Conservation (phyloP, 1,284 basidiomycete genomes). For the Cutaneotrichosporon cavernicola region DNA sequence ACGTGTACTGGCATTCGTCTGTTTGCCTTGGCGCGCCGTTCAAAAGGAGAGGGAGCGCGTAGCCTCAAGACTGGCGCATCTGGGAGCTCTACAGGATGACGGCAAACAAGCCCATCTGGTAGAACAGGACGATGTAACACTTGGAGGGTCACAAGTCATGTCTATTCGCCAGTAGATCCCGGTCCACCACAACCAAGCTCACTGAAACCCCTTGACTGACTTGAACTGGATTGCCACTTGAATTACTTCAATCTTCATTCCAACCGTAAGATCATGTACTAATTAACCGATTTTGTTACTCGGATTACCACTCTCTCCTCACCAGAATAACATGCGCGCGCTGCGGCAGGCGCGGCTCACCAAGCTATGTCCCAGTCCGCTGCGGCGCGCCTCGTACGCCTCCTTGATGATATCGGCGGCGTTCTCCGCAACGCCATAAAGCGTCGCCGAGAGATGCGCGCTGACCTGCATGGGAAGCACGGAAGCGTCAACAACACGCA, state of each 20-base stretch:
- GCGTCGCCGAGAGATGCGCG: slow-evolving; percentile 54
- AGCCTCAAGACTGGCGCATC: too few relatives aligned
- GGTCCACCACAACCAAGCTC: too few relatives aligned
- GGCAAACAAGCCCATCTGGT: too few relatives aligned
- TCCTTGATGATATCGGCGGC: slow-evolving; percentile 62
- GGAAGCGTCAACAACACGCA: slow-evolving; percentile 55
- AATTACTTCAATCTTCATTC: background rate
- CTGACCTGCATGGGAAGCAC: slow-evolving; percentile 54
- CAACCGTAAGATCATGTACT: background rate
- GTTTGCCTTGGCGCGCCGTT: too few relatives aligned
- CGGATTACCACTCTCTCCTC: background rate
- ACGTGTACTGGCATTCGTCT: too few relatives aligned
- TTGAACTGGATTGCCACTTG: too few relatives aligned
- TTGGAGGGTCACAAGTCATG: too few relatives aligned
- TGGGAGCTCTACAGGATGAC: too few relatives aligned
- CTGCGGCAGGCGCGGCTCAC: background rate
- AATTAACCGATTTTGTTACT: background rate
- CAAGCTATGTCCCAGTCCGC: background rate
- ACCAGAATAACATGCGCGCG: background rate
- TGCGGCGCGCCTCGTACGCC: background rate
- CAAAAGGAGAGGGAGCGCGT: too few relatives aligned
- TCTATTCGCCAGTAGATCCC: too few relatives aligned
- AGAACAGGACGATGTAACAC: too few relatives aligned
- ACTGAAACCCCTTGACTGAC: too few relatives aligned
- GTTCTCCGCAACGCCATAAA: slow-evolving; percentile 70